Evolutionary conservation across 192 early-diverging fungal species (phyloP), one percentile per base, ranked within the genome.

Genomic region (Coemansia sp.): DNA sequence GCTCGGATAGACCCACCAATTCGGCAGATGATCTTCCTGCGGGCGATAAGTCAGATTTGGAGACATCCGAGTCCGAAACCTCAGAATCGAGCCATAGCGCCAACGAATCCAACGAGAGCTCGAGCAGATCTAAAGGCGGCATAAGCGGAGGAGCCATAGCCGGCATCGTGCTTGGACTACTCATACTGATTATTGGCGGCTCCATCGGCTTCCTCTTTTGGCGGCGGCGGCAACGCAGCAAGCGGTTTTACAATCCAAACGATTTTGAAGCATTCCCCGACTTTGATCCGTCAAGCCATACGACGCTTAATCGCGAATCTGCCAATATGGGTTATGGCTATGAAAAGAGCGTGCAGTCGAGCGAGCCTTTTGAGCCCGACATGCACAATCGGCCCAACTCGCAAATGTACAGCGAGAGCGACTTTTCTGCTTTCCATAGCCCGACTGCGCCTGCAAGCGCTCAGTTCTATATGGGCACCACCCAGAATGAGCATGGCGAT

Each of bases 91-190:
- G 10, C 35, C 42, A 33, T 31, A 21, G 20, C 31, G 39, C 2
- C 45, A 52, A 12, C 9, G 37, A 62, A 30, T 21, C 42, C 0
- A 47, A 43, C 20, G 38, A 21, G 43, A 54, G 35, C 23, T 7
- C 15, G 2, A 18, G 50, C 28, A 30, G 40, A 6, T 43, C 52
- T 4, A 49, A 19, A 6, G 50, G 48, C 23, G 41, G 49, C 26
- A 37, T 68, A 15, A 61, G 65, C 16, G 48, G 58, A 10, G 67
- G 67, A 2, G 60, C 67, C 14, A 63, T 69, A 18, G 67, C 54
- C 6, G 67, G 67, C 6, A 58, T 69, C 19, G 56, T 50, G 3
- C 45, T 54, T 2, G 67, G 50, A 10, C 20, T 54, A 8, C 10
- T 69, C 16, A 19, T 44, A 0, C 20, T 20, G 1, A 15, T 57